Evolutionary conservation across 169 alveolate genomes (phyloP).

Genomic region (Plasmodium cynomolgi): DNA sequence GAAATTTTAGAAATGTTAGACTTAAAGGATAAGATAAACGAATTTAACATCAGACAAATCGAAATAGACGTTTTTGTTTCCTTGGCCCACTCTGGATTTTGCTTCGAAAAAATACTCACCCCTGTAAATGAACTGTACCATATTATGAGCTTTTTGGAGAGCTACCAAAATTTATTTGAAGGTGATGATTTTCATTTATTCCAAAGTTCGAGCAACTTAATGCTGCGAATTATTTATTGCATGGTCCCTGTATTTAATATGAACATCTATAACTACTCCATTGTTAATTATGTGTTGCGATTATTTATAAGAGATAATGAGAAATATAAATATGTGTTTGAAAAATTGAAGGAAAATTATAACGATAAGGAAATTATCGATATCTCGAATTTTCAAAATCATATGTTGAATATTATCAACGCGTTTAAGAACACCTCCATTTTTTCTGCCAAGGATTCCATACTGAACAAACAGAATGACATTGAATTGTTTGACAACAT

Average conservation of each 20-base stretch:
- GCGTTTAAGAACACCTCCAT: conserved; percentile 70
- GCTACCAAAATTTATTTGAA: conserved; percentile 33
- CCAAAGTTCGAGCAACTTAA: conserved; percentile 44
- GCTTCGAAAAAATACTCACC: conserved; percentile 69
- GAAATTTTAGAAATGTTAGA: conserved; percentile 47
- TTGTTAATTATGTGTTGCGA: conserved; percentile 52
- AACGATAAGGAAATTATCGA: conserved; percentile 67
- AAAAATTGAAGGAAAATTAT: conserved; percentile 37
- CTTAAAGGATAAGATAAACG: conserved; percentile 43
- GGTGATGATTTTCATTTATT: conserved; percentile 31
- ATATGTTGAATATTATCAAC: conserved; percentile 49
- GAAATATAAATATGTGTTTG: conserved; percentile 29
- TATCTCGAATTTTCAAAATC: conserved; percentile 57
- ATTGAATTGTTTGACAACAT: conserved; percentile 39
- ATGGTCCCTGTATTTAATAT: conserved; percentile 75
- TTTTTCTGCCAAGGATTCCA: conserved; percentile 64
- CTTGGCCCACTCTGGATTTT: conserved; percentile 70
- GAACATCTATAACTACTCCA: conserved; percentile 68
- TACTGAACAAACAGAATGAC: conserved; percentile 27
- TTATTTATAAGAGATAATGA: conserved; percentile 61
- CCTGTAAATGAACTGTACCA: conserved; percentile 66
- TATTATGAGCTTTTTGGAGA: conserved; percentile 46
- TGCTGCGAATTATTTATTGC: conserved; percentile 68
- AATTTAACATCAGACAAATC: conserved; percentile 65
- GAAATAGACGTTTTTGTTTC: conserved; percentile 72